Base-by-base conservation (phyloP, 129 eudicot species). In the Oenanthe sinensis region DNA sequence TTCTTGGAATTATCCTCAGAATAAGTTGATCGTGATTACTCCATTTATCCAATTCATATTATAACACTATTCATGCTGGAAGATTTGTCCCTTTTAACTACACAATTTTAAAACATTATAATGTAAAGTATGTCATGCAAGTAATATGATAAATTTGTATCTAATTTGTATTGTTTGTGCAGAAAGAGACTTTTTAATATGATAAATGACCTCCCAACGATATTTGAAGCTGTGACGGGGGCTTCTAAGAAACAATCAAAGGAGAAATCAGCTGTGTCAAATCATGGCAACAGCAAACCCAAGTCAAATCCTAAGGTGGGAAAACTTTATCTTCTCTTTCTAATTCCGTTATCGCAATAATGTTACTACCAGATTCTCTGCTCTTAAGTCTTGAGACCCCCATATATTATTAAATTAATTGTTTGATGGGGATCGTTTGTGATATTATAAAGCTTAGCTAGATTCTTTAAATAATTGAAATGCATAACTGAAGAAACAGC, bases 141-240 rank as follows among this genome's bases (percentile, higher is more conserved):
- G 14, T 60, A n/a, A 33, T 33, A 33, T 33, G 36, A 33, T 33
- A 0, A 33, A 33, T 33, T 60, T 60, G 10, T 12, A 8, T 24
- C 30, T n/a, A n/a, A n/a, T n/a, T n/a, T 24, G 30, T 58, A 69
- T 19, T 14, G 28, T 47, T 77, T 69, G 70, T 85, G 78, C 87
- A 88, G 89, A 85, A 87, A 88, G 79, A 84, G 90, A 28, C 85
- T 90, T 30, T 90, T 86, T 74, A 85, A 82, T 80, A 88, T 85
- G 92, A 88, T 88, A 78, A 87, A 83, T 74, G 92, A 90, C 44
- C 85, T 90, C 65, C 90, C 92, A 45, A 85, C 92, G 47, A 79
- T 86, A 50, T 86, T 82, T 3, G 96, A 86, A 68, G 92, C 86
- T 74, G 90, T 90, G 71, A 84, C 90, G 1, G 91, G 91, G 76